Evolutionary conservation across 495 filamentous ascomycete species (phyloP).

Genomic region (Cetradonia linearis): DNA sequence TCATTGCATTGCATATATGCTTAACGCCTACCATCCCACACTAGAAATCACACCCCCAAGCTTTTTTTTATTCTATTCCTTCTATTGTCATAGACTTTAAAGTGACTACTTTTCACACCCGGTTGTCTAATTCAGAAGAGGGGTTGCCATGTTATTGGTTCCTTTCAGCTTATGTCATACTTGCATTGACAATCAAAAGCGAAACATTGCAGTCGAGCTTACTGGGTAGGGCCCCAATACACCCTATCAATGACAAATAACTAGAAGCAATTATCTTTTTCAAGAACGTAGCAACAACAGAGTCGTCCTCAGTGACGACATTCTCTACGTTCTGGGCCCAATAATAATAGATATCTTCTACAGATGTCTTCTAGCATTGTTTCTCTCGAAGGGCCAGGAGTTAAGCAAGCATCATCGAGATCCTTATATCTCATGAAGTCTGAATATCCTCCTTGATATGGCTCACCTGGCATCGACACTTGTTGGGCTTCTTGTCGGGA

Average conservation of each 20-base stretch:
- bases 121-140: no score
- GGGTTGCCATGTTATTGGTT: no score
- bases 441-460: background rate
- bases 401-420: background rate
- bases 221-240: background rate
- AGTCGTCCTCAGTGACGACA: background rate
- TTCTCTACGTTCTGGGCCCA: background rate
- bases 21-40: no score
- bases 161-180: no score
- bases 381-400: background rate
- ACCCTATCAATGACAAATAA: background rate
- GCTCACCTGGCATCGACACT: background rate
- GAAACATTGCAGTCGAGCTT: slow-evolving; percentile 1
- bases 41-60: background rate
- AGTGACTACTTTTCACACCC: no score
- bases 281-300: background rate
- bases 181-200: no score
- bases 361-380: slow-evolving; percentile 8
- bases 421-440: background rate
- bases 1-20: no score
- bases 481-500: background rate
- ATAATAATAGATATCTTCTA: background rate
- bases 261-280: slow-evolving; percentile 1
- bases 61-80: no score
- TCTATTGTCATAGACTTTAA: no score